A percentile compares a stretch with the other conserved stretches of the same genome.
Evolutionary conservation across 306 rosid species (phyloP).

Genomic region (Begonia loranthoides): DNA sequence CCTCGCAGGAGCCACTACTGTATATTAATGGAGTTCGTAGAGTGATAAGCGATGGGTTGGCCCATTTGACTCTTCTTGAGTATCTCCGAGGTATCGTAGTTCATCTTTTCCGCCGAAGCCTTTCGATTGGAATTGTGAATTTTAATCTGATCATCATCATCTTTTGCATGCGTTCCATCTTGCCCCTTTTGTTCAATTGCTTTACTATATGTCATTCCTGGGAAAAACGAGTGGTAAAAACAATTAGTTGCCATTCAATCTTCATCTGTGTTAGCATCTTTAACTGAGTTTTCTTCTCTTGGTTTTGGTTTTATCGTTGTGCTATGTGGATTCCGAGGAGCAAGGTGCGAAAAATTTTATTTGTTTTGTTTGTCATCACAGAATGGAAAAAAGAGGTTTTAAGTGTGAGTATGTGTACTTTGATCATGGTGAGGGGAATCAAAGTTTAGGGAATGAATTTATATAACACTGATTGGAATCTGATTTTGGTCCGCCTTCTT

Average conservation of each 20-base stretch:
- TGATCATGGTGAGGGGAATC: too few relatives aligned
- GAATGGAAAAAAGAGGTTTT: too few relatives aligned
- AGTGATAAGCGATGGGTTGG: slow-evolving; percentile 63
- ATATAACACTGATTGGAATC: too few relatives aligned
- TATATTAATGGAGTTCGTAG: slow-evolving; percentile 66
- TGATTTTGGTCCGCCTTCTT: too few relatives aligned
- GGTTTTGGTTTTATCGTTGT: too few relatives aligned
- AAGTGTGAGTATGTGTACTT: too few relatives aligned
- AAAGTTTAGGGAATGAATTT: too few relatives aligned
- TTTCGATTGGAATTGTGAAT: slow-evolving; percentile 3
- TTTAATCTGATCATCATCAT: background rate
- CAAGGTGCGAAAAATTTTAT: too few relatives aligned
- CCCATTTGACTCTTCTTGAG: slow-evolving; percentile 82
- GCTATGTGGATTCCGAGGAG: too few relatives aligned
- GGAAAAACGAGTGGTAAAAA: background rate
- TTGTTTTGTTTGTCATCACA: too few relatives aligned
- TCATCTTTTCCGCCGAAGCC: background rate
- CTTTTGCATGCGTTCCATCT: background rate
- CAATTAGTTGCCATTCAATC: background rate
- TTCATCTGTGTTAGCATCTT: too few relatives aligned
- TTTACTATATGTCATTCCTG: background rate
- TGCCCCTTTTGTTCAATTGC: background rate
- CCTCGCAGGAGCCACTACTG: slow-evolving; percentile 32
- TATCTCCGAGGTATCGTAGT: slow-evolving; percentile 65
- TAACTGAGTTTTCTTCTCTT: too few relatives aligned